A percentile compares a stretch with the other conserved stretches of the same genome.
Evolutionary conservation across 2,329 filamentous ascomycete species (phyloP).

Genomic region (Aspergillus sp.): DNA sequence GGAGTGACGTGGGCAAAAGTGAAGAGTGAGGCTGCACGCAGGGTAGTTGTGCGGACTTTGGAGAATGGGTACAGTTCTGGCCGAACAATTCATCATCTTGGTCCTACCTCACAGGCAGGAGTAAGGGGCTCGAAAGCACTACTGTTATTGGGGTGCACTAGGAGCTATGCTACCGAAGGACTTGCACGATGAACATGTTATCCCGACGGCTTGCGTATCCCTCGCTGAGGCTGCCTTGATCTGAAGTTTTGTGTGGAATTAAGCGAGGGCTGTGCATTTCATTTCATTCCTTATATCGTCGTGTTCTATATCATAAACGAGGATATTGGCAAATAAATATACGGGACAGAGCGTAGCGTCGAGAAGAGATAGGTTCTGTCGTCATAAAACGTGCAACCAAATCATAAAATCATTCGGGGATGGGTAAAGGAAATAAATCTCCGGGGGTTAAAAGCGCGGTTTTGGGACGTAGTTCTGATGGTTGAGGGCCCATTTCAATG

Average conservation of each 20-base stretch:
- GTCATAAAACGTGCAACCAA: conserved; percentile 29
- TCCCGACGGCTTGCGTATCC: neutral
- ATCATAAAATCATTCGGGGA: conserved; percentile 28
- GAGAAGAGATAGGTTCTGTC: conserved; percentile 13
- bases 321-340: conserved; percentile 10
- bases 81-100: neutral
- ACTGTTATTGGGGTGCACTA: neutral
- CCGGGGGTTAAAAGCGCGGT: neutral
- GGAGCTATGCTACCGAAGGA: neutral
- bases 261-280: neutral
- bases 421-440: conserved; percentile 10
- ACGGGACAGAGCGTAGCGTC: conserved; percentile 10
- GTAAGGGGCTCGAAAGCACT: no score
- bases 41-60: neutral
- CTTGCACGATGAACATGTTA: neutral
- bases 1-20: neutral
- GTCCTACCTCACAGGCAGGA: neutral
- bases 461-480: neutral
- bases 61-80: neutral
- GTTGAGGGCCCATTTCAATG: conserved; percentile 30
- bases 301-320: conserved; percentile 27
- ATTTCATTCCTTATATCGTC: conserved; percentile 8
- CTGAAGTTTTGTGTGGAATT: no score
- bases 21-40: neutral
- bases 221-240: no score